phyloP scores from a whole-genome alignment of 2,329 filamentous ascomycete species.

The Berkeleyomyces basicola region DNA sequence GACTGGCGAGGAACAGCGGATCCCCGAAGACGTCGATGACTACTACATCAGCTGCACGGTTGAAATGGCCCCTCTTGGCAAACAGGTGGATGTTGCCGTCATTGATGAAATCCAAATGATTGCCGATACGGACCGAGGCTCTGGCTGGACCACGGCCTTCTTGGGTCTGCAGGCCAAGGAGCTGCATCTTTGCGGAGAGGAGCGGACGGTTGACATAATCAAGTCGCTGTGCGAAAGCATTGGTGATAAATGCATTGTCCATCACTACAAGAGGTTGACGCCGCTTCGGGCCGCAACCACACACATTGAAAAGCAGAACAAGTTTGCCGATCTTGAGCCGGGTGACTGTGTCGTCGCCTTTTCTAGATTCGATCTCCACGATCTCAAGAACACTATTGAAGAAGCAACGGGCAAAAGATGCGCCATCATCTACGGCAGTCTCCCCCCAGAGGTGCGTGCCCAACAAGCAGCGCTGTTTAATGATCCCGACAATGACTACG shows the following conservation, averaged over 20 bases:
- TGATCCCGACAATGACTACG: conserved; percentile 86
- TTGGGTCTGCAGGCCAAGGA: conserved; percentile 77
- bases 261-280: conserved; percentile 70
- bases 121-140: conserved; percentile 59
- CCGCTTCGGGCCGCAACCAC: conserved; percentile 48
- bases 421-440: conserved; percentile 79
- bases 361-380: conserved; percentile 65
- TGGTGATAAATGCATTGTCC: conserved; percentile 69
- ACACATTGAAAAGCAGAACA: conserved; percentile 38
- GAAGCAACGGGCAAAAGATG: conserved; percentile 58
- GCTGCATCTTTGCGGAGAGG: conserved; percentile 85
- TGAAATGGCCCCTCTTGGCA: conserved; percentile 55
- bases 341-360: conserved; percentile 87
- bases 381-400: conserved; percentile 64
- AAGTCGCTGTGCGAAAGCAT: conserved; percentile 58
- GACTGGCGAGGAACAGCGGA: conserved; percentile 77
- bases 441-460: conserved; percentile 84
- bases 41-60: conserved; percentile 77
- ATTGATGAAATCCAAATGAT: conserved; percentile 99
- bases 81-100: conserved; percentile 66
- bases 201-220: conserved; percentile 64
- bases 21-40: conserved; percentile 40
- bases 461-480: conserved; percentile 90
- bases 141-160: conserved; percentile 86
- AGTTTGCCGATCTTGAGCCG: conserved; percentile 55